Evolutionary conservation across 1,284 basidiomycete species (phyloP).

Genomic region (Cronartium quercuum): DNA sequence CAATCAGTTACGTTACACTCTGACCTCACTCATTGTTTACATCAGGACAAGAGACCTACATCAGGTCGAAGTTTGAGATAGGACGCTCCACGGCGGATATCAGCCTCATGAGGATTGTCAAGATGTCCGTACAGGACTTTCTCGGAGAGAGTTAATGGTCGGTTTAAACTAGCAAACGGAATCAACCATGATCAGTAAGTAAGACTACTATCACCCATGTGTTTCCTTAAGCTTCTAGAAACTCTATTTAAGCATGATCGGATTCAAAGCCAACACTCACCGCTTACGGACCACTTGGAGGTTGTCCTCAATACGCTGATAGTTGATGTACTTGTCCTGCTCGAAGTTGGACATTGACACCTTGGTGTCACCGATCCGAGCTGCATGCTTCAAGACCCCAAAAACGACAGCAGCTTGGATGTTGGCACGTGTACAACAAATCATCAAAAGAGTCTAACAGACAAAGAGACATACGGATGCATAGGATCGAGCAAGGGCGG

Average conservation of each 20-base stretch:
- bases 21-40: not conserved
- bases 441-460: too few species aligned
- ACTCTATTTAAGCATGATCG: not conserved
- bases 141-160: constrained; percentile 91
- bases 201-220: constrained; percentile 31
- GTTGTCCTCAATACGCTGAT: constrained; percentile 95
- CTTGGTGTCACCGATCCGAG: constrained; percentile 81
- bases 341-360: constrained; percentile 86
- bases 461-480: not conserved
- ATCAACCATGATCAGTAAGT: constrained; percentile 1
- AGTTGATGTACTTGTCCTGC: constrained; percentile 82
- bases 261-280: constrained; percentile 53
- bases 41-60: constrained; percentile 55
- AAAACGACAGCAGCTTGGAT: too few species aligned
- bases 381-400: constrained; percentile 51
- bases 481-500: constrained; percentile 1
- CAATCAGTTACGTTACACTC: constrained; percentile 41
- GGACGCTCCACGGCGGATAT: constrained; percentile 76
- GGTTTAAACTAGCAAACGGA: constrained; percentile 63
- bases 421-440: too few species aligned
- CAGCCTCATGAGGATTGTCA: constrained; percentile 83
- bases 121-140: constrained; percentile 99
- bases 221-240: too few species aligned
- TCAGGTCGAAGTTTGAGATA: constrained; percentile 95
- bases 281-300: constrained; percentile 72